Evolutionary conservation across 352 stramenopile genomes (phyloP), one percentile per base, ranked within the genome.

Genomic region (Phytophthora pseudosyringae): DNA sequence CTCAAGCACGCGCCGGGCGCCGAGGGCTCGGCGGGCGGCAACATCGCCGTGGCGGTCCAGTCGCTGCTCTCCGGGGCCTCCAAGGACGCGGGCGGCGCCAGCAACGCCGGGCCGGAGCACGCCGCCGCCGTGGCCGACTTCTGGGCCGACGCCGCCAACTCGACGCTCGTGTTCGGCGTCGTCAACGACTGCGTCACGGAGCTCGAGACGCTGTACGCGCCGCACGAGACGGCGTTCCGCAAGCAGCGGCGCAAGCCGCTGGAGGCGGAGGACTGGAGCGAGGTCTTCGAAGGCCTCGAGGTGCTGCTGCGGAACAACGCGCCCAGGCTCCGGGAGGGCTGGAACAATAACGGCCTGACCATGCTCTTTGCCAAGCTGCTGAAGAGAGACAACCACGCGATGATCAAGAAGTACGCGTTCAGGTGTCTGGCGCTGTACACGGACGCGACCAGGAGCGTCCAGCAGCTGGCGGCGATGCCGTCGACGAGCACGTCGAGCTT

Each of bases 371-470:
- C 82, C 26, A 96, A 96, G 69, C 61, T 96, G 33, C 75, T 95
- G 21, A 89, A 91, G 63, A 72, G 83, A 55, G 88, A 95, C 60
- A 95, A 96, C 76, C 85, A 95, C 56, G 75, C 85, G 5, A 84
- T 94, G 35, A 95, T 96, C 67, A 96, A 95, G 63, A 95, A 96
- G 56, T 96, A 96, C 62, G 88, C 88, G 5, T 96, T 96, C 64
- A 76, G 88, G 1, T 96, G 88, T 55, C 68, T 96, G 26, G 84
- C 88, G 41, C 71, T 96, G 15, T 96, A 92, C 63, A 81, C 86
- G 3, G 88, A 96, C 59, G 88, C 83, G 5, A 91, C 83, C 35
- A 73, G 88, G 31, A 91, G 77, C 59, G 60, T 88, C n/a, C 69
- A 83, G 64, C 84, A 94, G 55, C 72, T 96, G 31, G 45, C 75